A percentile compares a stretch with the other conserved stretches of the same genome.
These are phyloP conservation scores for Paramyrothecium sp. DNA, from an alignment of 2,329 filamentous ascomycete genomes.

Conservation along the genomic window DNA sequence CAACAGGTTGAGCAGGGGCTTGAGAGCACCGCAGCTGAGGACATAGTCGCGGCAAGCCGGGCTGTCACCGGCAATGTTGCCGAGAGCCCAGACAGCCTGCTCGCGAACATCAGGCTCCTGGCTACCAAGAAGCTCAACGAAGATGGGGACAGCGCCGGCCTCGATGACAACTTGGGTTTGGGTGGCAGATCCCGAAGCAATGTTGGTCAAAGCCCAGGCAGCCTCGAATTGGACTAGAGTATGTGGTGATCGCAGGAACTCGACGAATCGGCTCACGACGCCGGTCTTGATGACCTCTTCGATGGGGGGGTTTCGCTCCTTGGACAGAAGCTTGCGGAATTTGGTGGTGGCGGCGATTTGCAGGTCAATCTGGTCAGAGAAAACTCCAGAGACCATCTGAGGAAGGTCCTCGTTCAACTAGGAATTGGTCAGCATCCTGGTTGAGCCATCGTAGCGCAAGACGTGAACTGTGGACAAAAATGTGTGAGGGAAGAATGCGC, in stretches of 20 bases:
- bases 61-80: constrained; percentile 98
- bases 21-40: constrained; percentile 83
- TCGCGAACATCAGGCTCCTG: constrained; percentile 97
- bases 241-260: constrained; percentile 96
- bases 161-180: constrained; percentile 99
- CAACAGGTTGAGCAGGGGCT: constrained; percentile 83
- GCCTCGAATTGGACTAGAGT: constrained; percentile 99
- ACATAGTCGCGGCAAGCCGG: constrained; percentile 97
- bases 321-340: constrained; percentile 96
- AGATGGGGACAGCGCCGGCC: constrained; percentile 96
- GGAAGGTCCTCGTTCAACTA: constrained; percentile 97
- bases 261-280: constrained; percentile 94
- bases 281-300: constrained; percentile 99
- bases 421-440: constrained; percentile 12
- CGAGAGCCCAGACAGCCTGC: constrained; percentile 97
- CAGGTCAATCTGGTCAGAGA: constrained; percentile 96
- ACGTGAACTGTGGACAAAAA: no score
- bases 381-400: constrained; percentile 96
- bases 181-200: constrained; percentile 92
- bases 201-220: constrained; percentile 98
- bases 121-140: constrained; percentile 92
- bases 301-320: constrained; percentile 98
- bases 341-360: constrained; percentile 98
- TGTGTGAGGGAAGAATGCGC: constrained; percentile 5
- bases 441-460: no score